A percentile compares a stretch with the other conserved stretches of the same genome.
These are phyloP conservation scores for Penicillium waksmanii DNA, from an alignment of 495 filamentous ascomycete genomes.

Conservation along the genomic window DNA sequence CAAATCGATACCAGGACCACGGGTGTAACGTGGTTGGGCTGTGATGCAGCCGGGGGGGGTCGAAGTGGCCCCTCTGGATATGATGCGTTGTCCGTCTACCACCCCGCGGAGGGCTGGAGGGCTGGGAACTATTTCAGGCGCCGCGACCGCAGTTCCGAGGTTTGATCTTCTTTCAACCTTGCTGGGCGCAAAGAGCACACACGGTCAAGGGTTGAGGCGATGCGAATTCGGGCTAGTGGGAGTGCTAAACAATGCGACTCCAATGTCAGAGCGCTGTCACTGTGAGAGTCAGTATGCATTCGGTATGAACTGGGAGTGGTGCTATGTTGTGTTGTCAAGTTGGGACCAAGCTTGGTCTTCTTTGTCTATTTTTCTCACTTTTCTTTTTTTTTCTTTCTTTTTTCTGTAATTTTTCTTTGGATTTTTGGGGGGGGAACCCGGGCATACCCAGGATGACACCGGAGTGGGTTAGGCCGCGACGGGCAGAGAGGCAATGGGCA, in stretches of 20 bases:
- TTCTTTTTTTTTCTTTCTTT: neutral
- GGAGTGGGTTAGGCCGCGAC: slow-evolving; percentile 36
- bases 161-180: slow-evolving; percentile 6
- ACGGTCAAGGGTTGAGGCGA: slow-evolving; percentile 34
- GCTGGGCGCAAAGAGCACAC: neutral
- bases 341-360: neutral
- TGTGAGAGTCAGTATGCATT: neutral
- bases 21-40: slow-evolving; percentile 57
- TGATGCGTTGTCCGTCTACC: slow-evolving; percentile 53
- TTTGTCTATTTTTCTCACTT: neutral
- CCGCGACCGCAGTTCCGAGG: slow-evolving; percentile 8
- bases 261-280: slow-evolving; percentile 26
- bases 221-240: slow-evolving; percentile 30
- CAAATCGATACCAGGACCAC: slow-evolving; percentile 39
- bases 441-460: slow-evolving; percentile 14
- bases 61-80: slow-evolving; percentile 37
- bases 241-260: slow-evolving; percentile 23
- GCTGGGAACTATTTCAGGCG: slow-evolving; percentile 29
- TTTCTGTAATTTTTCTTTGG: neutral
- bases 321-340: neutral
- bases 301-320: too few relatives aligned
- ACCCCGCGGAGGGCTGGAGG: slow-evolving; percentile 34
- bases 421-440: too few relatives aligned
- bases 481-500: slow-evolving; percentile 20
- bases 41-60: slow-evolving; percentile 50